Evolutionary conservation across 176 grass and related monocot species (phyloP).

Genomic region (Triticum timopheevii): DNA sequence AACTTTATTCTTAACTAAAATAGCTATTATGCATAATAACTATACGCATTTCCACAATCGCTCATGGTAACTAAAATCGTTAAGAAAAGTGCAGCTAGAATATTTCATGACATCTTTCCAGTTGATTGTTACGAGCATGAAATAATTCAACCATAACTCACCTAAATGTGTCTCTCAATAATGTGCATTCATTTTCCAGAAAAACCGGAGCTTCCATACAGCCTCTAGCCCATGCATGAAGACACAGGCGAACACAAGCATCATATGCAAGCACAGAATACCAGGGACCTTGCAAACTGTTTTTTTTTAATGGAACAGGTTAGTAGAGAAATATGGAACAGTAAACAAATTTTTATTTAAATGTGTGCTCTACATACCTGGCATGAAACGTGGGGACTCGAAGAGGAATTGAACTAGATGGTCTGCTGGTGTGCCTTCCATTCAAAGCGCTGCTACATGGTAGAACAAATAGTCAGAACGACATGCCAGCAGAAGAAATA

Average conservation of each 20-base stretch:
- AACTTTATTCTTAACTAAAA: neutral
- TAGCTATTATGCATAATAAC: neutral
- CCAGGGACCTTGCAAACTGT: conserved; percentile 93
- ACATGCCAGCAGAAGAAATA: conserved; percentile 22
- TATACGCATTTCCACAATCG: conserved; percentile 2
- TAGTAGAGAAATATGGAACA: conserved; percentile 29
- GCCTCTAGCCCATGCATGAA: conserved; percentile 95
- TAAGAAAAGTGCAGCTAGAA: conserved; percentile 4
- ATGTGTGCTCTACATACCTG: conserved; percentile 49
- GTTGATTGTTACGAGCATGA: neutral
- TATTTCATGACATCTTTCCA: neutral
- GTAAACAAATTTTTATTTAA: conserved; percentile 23
- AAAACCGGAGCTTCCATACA: conserved; percentile 98
- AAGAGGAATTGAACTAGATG: conserved; percentile 73
- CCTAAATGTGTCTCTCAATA: conserved; percentile 89
- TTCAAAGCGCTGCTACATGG: conserved; percentile 39
- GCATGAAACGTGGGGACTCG: conserved; percentile 90
- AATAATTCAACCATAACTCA: conserved; percentile 41
- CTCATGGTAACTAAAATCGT: conserved; percentile 1
- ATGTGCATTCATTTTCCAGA: conserved; percentile 88
- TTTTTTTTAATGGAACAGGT: conserved; percentile 34
- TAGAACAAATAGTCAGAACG: conserved; percentile 28
- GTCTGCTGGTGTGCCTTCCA: conserved; percentile 41
- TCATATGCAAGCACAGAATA: conserved; percentile 98
- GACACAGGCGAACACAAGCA: conserved; percentile 91